Evolutionary conservation across 768 basidiomycete species (phyloP), one percentile per base, ranked within the genome.

Genomic region (Hericium rajendrae): DNA sequence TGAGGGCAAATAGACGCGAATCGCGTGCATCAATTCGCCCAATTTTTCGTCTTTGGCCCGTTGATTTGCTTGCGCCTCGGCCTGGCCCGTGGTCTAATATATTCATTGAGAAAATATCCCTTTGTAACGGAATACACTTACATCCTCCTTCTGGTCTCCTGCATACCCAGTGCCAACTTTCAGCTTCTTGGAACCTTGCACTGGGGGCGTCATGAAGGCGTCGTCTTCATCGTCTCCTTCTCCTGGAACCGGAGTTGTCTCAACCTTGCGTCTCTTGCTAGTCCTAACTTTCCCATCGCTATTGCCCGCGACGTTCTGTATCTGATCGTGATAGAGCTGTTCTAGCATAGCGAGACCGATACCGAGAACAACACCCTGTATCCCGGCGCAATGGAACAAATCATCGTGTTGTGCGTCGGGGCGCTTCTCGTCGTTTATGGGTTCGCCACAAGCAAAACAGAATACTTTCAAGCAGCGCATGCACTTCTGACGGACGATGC

Each of bases 361-460:
- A n/a, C 94, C 94, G 5, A 97, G 75, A 61, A 97, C 84, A 13
- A 91, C 82, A 40, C 94, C 94, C 72, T 97, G 88, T 38, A 95
- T 68, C 66, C 91, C 88, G 6, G 90, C 79, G 70, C 94, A 97
- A 71, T 97, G 94, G 67, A 94, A 91, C 57, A 95, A 71, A 12
- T 78, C 77, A 48, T 82, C 79, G 28, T 73, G 70, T 9, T 74
- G 68, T 38, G 74, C 68, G 38, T 72, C 71, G 3, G 60, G 51
- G 11, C 60, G 46, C 28, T 60, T 62, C 55, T 66, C 54, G 13
- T 49, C 57, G 24, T 65, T 63, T 28, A 69, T 64, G 9, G 69
- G 68, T 56, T 81, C 79, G 4, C 78, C 78, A 51, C 80, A 82
- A 4, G 79, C 79, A 51, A 77, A 64, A 63, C 80, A 73, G 68